Percentiles rank a stretch among this genome's conserved stretches.
Conservation (phyloP, 1,284 basidiomycete genomes). For the Cystobasidium sp. region DNA sequence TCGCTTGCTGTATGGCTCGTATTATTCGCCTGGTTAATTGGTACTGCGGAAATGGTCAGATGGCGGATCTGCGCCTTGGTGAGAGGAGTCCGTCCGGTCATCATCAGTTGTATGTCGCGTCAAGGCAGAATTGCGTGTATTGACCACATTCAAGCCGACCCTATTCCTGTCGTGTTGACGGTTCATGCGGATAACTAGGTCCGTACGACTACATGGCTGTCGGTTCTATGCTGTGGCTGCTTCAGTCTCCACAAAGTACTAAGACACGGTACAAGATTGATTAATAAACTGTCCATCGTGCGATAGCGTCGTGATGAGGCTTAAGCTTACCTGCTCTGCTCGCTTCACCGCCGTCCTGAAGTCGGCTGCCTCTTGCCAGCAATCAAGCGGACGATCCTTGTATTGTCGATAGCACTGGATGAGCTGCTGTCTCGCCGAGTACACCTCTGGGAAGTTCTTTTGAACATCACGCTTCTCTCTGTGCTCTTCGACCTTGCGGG, state of each 20-base stretch:
- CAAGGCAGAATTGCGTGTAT: too few relatives aligned
- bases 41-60: too few relatives aligned
- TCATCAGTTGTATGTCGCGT: too few relatives aligned
- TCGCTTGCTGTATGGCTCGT: too few relatives aligned
- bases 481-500: slow-evolving; percentile 33
- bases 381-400: slow-evolving; percentile 33
- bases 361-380: slow-evolving; percentile 42
- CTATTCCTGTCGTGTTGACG: too few relatives aligned
- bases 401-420: slow-evolving; percentile 34
- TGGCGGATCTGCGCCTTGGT: too few relatives aligned
- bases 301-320: neutral
- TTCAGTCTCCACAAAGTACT: slow-evolving; percentile 36
- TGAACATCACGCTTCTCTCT: slow-evolving; percentile 25
- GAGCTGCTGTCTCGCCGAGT: slow-evolving; percentile 13
- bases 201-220: neutral
- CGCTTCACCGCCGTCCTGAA: slow-evolving; percentile 36
- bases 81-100: too few relatives aligned
- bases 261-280: neutral
- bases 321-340: slow-evolving; percentile 35
- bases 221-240: slow-evolving; percentile 4
- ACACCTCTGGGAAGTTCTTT: slow-evolving; percentile 41
- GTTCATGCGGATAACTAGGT: too few relatives aligned
- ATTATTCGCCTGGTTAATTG: too few relatives aligned
- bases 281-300: neutral
- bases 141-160: too few relatives aligned